phyloP scores from a whole-genome alignment of 2,329 filamentous ascomycete genomes.

The Fusarium transvaalense region DNA sequence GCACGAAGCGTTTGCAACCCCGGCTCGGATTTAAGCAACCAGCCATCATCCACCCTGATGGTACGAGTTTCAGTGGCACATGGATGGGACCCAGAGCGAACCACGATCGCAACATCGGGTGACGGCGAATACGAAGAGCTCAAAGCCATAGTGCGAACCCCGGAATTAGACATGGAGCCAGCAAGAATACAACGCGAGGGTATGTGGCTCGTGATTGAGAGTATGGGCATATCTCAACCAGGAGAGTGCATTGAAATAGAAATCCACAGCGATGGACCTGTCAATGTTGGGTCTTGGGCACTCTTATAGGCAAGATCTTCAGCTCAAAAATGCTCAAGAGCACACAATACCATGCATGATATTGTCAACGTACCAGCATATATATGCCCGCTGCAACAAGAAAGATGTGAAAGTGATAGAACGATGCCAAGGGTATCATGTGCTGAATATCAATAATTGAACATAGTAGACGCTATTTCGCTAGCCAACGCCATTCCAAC shows the following conservation, averaged over 20 bases:
- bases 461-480: slow-evolving; percentile 29
- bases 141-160: slow-evolving; percentile 73
- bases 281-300: slow-evolving; percentile 61
- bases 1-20: slow-evolving; percentile 50
- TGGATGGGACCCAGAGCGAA: slow-evolving; percentile 77
- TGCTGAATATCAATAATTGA: slow-evolving; percentile 16
- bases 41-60: slow-evolving; percentile 61
- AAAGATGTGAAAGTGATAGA: background rate
- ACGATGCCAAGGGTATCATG: slow-evolving; percentile 1
- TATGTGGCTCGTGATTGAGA: slow-evolving; percentile 85
- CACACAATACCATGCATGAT: background rate
- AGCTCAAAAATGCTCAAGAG: background rate
- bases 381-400: background rate
- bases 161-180: slow-evolving; percentile 81
- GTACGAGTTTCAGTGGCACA: slow-evolving; percentile 80
- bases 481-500: slow-evolving; percentile 28
- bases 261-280: slow-evolving; percentile 62
- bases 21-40: slow-evolving; percentile 29
- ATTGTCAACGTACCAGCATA: background rate
- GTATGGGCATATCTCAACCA: slow-evolving; percentile 69
- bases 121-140: slow-evolving; percentile 81
- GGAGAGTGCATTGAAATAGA: slow-evolving; percentile 64
- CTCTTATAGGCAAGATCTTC: slow-evolving; percentile 24
- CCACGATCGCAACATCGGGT: slow-evolving; percentile 73
- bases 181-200: slow-evolving; percentile 66